Percentiles rank a stretch among this genome's conserved stretches.
Conservation (phyloP, 2,329 filamentous ascomycete species). For the Cladosporium halotolerans region DNA sequence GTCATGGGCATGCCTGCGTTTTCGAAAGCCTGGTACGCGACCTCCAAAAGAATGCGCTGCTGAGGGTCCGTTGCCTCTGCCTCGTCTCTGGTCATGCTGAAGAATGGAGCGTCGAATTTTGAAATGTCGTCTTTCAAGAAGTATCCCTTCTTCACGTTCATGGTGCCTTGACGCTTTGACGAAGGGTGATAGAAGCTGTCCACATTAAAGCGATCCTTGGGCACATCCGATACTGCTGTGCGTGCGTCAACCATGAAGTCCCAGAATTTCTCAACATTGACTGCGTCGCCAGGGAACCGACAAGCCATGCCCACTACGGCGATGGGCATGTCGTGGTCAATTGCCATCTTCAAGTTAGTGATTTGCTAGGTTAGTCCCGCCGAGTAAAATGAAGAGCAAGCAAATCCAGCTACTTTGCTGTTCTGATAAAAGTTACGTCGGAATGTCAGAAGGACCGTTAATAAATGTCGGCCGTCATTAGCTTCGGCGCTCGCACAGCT, state of each 20-base stretch:
- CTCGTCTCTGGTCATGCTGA: conserved; percentile 18
- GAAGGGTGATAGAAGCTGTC: conserved; percentile 21
- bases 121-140: conserved; percentile 20
- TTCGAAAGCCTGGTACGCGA: conserved; percentile 13
- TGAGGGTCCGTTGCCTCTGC: conserved; percentile 25
- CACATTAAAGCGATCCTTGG: conserved; percentile 18
- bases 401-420: no score
- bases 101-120: conserved; percentile 22
- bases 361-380: no score
- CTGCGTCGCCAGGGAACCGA: conserved; percentile 21
- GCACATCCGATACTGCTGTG: conserved; percentile 13
- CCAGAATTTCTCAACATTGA: conserved; percentile 14
- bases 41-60: conserved; percentile 23
- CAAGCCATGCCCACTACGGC: conserved; percentile 42
- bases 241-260: conserved; percentile 9
- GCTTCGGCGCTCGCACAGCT: no score
- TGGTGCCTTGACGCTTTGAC: conserved; percentile 6
- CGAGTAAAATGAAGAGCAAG: no score
- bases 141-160: conserved; percentile 9
- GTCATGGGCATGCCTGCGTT: conserved; percentile 12
- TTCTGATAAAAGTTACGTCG: no score
- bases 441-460: no score
- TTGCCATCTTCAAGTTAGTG: not conserved
- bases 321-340: conserved; percentile 26
- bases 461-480: no score